These are phyloP conservation scores for Trametes pubescens DNA, from an alignment of 1,284 basidiomycete species.

Conservation along the genomic window DNA sequence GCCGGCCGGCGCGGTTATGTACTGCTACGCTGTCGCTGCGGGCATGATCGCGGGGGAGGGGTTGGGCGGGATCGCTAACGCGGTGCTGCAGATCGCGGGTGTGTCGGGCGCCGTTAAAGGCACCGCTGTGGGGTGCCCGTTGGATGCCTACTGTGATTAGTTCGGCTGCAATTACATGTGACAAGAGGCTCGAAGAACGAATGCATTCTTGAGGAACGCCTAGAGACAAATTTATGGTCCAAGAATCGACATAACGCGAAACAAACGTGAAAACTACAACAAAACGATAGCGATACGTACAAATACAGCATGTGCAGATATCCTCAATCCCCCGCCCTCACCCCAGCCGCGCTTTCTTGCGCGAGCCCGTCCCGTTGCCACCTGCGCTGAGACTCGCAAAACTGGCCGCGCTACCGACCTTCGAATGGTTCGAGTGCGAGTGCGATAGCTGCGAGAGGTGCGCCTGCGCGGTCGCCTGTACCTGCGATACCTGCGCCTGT, in stretches of 20 bases:
- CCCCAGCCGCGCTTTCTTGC: constrained; percentile 56
- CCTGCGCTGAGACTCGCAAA: constrained; percentile 61
- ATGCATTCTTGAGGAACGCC: not conserved
- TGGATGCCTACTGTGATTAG: constrained; percentile 33
- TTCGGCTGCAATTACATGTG: not conserved
- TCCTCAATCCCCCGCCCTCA: constrained; percentile 27
- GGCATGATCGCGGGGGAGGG: constrained; percentile 39
- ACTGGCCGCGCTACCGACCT: constrained; percentile 57
- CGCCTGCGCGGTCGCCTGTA: constrained; percentile 49
- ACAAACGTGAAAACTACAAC: not conserved
- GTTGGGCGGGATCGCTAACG: constrained; percentile 36
- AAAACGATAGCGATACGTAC: not conserved
- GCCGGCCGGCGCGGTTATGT: constrained; percentile 26
- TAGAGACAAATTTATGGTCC: not conserved
- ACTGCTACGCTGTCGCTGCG: constrained; percentile 36
- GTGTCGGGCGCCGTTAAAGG: constrained; percentile 33
- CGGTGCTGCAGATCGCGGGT: constrained; percentile 35
- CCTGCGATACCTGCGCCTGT: constrained; percentile 47
- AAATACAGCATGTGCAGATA: not conserved
- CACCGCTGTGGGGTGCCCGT: constrained; percentile 34
- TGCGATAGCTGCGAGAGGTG: constrained; percentile 48
- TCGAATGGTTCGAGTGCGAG: constrained; percentile 52
- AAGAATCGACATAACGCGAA: not conserved
- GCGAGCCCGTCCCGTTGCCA: constrained; percentile 46
- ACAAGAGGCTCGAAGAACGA: not conserved